These are phyloP conservation scores for Psilocybe sp. DNA, from an alignment of 768 basidiomycete genomes.

Conservation along the genomic window DNA sequence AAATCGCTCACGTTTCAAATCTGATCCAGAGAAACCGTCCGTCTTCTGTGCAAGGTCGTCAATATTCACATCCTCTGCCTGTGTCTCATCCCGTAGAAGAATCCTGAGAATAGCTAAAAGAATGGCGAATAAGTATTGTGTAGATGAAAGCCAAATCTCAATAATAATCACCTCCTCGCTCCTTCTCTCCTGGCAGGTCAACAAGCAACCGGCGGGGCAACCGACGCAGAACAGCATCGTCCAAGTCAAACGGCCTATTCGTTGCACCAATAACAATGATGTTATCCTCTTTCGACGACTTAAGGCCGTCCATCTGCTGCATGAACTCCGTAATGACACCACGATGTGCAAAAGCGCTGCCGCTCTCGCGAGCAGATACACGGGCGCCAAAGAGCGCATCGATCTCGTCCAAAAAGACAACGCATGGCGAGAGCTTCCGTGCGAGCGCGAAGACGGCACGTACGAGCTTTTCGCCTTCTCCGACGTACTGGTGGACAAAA, in stretches of 20 bases:
- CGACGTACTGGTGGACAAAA: constrained; percentile 60
- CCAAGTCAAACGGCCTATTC: constrained; percentile 86
- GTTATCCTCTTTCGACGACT: constrained; percentile 71
- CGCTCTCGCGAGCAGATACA: constrained; percentile 70
- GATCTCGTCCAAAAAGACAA: constrained; percentile 93
- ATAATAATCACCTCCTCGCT: constrained; percentile 68
- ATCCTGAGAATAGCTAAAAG: constrained; percentile 44
- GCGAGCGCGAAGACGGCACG: constrained; percentile 87
- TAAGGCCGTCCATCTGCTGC: constrained; percentile 96
- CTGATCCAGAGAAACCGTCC: constrained; percentile 89
- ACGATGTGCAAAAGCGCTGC: constrained; percentile 79
- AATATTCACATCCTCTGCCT: constrained; percentile 64
- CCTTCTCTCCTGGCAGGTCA: constrained; percentile 84
- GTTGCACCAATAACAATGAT: constrained; percentile 94
- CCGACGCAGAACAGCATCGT: constrained; percentile 88
- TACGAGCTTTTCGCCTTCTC: constrained; percentile 89
- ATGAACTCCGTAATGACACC: constrained; percentile 91
- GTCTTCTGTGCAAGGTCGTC: constrained; percentile 64
- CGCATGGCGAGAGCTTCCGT: constrained; percentile 82
- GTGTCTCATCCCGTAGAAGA: constrained; percentile 73
- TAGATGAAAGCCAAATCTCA: neutral
- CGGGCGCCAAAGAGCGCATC: constrained; percentile 91
- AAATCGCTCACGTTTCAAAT: constrained; percentile 77
- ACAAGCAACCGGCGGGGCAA: constrained; percentile 84
- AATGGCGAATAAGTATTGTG: neutral